These are phyloP conservation scores for Trichodelitschia bisporula DNA, from an alignment of 495 filamentous ascomycete genomes.

Conservation along the genomic window DNA sequence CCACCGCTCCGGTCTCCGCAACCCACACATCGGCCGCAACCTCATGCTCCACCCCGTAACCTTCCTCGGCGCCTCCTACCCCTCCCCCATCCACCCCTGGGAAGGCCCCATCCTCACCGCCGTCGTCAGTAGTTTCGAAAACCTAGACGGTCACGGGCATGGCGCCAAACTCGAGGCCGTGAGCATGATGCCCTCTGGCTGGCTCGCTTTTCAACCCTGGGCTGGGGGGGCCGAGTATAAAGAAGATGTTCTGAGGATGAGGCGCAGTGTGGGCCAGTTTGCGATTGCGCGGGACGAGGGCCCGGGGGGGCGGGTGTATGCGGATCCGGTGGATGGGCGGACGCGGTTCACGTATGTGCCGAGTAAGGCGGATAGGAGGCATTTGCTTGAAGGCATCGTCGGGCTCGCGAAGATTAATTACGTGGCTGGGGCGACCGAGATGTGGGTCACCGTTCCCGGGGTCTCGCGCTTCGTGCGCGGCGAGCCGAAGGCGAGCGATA, in stretches of 20 bases:
- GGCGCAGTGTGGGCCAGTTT: slow-evolving; percentile 42
- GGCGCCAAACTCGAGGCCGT: slow-evolving; percentile 57
- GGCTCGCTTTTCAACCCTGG: slow-evolving; percentile 37
- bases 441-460: slow-evolving; percentile 33
- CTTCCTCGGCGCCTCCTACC: slow-evolving; percentile 32
- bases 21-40: slow-evolving; percentile 62
- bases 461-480: slow-evolving; percentile 39
- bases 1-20: slow-evolving; percentile 46
- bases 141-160: slow-evolving; percentile 60
- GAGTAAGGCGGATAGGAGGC: slow-evolving; percentile 40
- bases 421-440: slow-evolving; percentile 51
- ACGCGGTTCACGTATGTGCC: slow-evolving; percentile 41
- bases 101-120: slow-evolving; percentile 58
- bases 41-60: slow-evolving; percentile 59
- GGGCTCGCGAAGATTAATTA: slow-evolving; percentile 53
- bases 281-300: slow-evolving; percentile 46
- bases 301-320: slow-evolving; percentile 49
- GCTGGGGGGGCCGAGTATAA: slow-evolving; percentile 41
- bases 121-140: slow-evolving; percentile 52
- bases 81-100: slow-evolving; percentile 46
- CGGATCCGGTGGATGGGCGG: slow-evolving; percentile 40
- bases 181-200: slow-evolving; percentile 37
- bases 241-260: slow-evolving; percentile 29
- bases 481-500: slow-evolving; percentile 4
- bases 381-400: slow-evolving; percentile 46